Conservation (phyloP, 345 rosid genomes). For the Brassica carinata region DNA sequence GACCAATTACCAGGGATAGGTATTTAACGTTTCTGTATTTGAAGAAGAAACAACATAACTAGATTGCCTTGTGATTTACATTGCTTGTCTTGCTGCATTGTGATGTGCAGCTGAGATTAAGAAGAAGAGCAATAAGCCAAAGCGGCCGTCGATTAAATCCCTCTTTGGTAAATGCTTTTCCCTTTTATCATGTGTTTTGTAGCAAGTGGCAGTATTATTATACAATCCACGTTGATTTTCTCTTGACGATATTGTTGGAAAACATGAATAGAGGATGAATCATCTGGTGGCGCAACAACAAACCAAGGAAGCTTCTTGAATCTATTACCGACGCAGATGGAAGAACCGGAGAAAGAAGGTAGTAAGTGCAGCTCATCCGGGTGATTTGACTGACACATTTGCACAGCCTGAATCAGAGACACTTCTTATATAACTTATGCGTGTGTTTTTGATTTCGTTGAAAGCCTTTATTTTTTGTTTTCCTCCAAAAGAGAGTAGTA, state of each 20-base stretch:
- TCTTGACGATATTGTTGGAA: slow-evolving; percentile 4
- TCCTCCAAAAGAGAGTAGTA: slow-evolving; percentile 16
- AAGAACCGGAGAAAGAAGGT: slow-evolving; percentile 56
- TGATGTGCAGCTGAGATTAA: slow-evolving; percentile 72
- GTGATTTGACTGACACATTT: slow-evolving; percentile 23
- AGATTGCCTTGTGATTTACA: slow-evolving; percentile 2
- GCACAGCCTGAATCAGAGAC: slow-evolving; percentile 35
- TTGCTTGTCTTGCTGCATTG: background rate
- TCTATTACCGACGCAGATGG: slow-evolving; percentile 68
- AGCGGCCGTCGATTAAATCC: slow-evolving; percentile 92
- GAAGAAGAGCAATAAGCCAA: slow-evolving; percentile 86
- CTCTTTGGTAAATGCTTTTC: slow-evolving; percentile 72
- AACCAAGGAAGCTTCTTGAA: slow-evolving; percentile 76
- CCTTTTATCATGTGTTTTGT: background rate
- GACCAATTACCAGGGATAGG: slow-evolving; percentile 94
- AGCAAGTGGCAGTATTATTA: background rate
- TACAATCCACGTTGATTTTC: slow-evolving; percentile 3
- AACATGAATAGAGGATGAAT: slow-evolving; percentile 67
- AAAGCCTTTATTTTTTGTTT: slow-evolving; percentile 22
- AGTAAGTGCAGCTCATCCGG: slow-evolving; percentile 40
- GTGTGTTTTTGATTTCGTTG: slow-evolving; percentile 34
- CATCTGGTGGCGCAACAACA: slow-evolving; percentile 40
- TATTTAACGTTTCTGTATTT: slow-evolving; percentile 37
- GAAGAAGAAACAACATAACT: slow-evolving; percentile 8
- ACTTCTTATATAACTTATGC: slow-evolving; percentile 21